Evolutionary conservation across 495 filamentous ascomycete genomes (phyloP).

Genomic region (Penicillium soppii): DNA sequence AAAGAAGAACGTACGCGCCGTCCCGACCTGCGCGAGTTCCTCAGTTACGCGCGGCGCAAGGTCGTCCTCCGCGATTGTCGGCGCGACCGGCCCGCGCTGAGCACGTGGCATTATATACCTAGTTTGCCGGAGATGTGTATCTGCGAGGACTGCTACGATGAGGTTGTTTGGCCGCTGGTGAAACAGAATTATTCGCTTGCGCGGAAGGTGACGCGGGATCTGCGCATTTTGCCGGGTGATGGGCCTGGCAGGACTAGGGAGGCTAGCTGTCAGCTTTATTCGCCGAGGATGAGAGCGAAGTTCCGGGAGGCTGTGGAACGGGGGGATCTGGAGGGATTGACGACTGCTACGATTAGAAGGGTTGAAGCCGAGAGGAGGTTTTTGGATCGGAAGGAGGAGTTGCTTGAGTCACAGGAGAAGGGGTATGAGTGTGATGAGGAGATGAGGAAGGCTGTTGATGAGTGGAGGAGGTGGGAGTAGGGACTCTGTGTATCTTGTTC

Average conservation of each 20-base stretch:
- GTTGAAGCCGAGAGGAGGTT: conserved; percentile 48
- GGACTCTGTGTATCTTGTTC: not conserved
- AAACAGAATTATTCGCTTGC: conserved; percentile 53
- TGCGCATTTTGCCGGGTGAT: conserved; percentile 46
- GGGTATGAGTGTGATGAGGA: conserved; percentile 50
- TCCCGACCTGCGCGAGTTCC: conserved; percentile 50
- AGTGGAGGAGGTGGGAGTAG: conserved; percentile 59
- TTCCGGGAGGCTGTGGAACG: conserved; percentile 59
- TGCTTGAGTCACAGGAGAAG: conserved; percentile 39
- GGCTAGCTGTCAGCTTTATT: conserved; percentile 71
- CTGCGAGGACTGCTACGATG: conserved; percentile 71
- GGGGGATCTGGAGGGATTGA: conserved; percentile 55
- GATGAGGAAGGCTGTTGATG: conserved; percentile 44
- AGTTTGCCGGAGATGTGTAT: conserved; percentile 63
- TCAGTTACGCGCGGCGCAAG: conserved; percentile 51
- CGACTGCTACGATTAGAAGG: conserved; percentile 34
- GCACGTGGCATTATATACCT: conserved; percentile 63
- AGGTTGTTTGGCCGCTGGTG: conserved; percentile 64
- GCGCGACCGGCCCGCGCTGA: conserved; percentile 47
- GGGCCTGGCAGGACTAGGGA: conserved; percentile 44
- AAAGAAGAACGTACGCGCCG: conserved; percentile 28
- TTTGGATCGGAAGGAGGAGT: conserved; percentile 40
- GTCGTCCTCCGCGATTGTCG: conserved; percentile 53
- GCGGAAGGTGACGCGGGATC: conserved; percentile 49
- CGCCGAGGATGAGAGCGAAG: conserved; percentile 66